Base-by-base conservation (phyloP, 352 stramenopile species). In the Phytophthora citrophthora region DNA sequence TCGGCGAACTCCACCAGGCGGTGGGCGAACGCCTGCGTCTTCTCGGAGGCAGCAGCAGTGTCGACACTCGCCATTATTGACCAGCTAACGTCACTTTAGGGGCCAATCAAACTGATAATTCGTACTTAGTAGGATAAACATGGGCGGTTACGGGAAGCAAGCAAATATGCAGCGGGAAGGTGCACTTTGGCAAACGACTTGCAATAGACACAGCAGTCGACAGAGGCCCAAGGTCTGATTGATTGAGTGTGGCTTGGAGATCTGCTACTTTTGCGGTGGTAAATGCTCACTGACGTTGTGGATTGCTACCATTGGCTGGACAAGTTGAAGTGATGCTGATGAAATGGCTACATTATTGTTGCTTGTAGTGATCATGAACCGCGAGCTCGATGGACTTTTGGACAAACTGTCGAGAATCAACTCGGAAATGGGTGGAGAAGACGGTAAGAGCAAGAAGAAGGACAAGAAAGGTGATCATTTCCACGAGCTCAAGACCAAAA, bases 401-500 rank as follows among this genome's bases (percentile, higher is more conserved):
- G 74, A 82, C 73, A 93, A 89, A 55, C 54, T 94, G 59, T 76
- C 77, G 3, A 76, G 83, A 40, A 87, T 95, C 61, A 91, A 95
- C 61, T 74, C 88, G 32, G 82, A 94, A 49, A 93, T 93, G 82
- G 81, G 82, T 16, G 82, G 86, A 4, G 74, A 91, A 7, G 84
- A 93, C 20, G 72, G 81, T 31, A 86, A 86, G 50, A 76, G 83
- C 59, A 90, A 91, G 56, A 81, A 83, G 41, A 87, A 71, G 47
- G 81, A 84, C 49, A 84, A 87, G 61, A 81, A 73, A 26, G 73
- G 69, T 44, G 86, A 94, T 62, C 77, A 77, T 34, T 93, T 95
- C 64, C 81, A 93, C 59, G 85, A 94, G 26, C 81, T 94, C 51
- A 93, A 92, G 59, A 77, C 67, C 18, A 88, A 91, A 67, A 85